A percentile compares a stretch with the other conserved stretches of the same genome.
Conservation (phyloP, 164 flowering plant species). For the Annona squamosa region DNA sequence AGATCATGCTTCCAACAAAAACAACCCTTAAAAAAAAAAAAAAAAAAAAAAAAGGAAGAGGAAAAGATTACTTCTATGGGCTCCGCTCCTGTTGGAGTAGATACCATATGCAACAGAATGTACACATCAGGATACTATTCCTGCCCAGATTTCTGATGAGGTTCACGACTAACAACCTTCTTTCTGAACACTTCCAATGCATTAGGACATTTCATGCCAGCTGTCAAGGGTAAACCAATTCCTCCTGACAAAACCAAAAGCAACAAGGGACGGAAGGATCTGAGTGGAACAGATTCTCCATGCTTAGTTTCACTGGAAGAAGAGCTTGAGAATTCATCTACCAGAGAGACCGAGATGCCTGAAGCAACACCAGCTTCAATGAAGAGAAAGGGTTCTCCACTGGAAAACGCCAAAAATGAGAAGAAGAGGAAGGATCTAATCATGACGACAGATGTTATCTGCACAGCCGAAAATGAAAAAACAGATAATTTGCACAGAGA, state of each 20-base stretch:
- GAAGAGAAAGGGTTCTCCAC: no score
- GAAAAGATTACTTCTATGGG: background rate
- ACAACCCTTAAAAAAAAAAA: background rate
- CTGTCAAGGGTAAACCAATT: background rate
- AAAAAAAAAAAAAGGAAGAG: background rate
- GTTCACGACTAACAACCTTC: background rate
- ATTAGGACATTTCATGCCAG: background rate
- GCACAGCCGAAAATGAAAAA: no score
- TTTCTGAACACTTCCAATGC: background rate
- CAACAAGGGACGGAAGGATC: conserved; percentile 8
- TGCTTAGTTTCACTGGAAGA: conserved; percentile 4
- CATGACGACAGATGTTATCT: no score
- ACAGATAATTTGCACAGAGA: conserved; percentile 1
- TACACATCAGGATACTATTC: background rate
- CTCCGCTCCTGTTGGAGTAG: background rate
- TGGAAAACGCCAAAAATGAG: no score
- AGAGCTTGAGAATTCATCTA: conserved; percentile 7
- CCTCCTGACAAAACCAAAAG: conserved; percentile 6
- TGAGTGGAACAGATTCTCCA: background rate
- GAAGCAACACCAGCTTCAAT: no score
- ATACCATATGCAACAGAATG: background rate
- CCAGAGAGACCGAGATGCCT: conserved; percentile 4
- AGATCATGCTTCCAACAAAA: background rate
- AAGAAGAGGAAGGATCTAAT: no score
- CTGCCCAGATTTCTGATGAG: background rate